Conservation (phyloP, 2,329 filamentous ascomycete genomes). For the Harringtonia aguacate region DNA sequence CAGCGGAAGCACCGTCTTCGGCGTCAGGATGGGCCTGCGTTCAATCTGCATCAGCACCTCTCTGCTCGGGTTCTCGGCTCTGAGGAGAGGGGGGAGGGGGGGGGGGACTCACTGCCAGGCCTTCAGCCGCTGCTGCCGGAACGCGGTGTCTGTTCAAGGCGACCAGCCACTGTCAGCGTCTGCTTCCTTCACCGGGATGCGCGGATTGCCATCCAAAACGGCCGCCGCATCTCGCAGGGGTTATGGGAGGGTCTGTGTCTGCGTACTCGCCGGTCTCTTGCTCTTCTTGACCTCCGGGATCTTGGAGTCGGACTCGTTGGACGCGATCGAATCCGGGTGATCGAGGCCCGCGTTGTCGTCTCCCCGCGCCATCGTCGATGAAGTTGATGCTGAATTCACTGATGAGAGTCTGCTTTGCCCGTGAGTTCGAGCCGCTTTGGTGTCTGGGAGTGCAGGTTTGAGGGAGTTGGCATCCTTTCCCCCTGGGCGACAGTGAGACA, state of each 20-base stretch:
- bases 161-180: background rate
- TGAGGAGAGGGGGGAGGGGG: slow-evolving; percentile 1
- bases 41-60: slow-evolving; percentile 4
- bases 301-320: slow-evolving; percentile 39
- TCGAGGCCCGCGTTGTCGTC: slow-evolving; percentile 15
- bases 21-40: slow-evolving; percentile 77
- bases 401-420: background rate
- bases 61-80: background rate
- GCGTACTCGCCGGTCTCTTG: slow-evolving; percentile 77
- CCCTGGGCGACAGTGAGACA: no score
- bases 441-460: no score
- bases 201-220: background rate
- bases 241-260: background rate
- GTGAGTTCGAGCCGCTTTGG: no score
- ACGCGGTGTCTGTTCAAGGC: slow-evolving; percentile 68
- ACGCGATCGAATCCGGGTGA: slow-evolving; percentile 42
- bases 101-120: slow-evolving; percentile 79
- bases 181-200: background rate
- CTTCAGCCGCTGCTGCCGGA: slow-evolving; percentile 91
- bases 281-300: slow-evolving; percentile 73
- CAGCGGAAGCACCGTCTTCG: slow-evolving; percentile 82
- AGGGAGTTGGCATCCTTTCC: no score
- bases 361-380: slow-evolving; percentile 26
- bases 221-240: no score
- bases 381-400: background rate